Evolutionary conservation across 176 grass and related monocot species (phyloP), one percentile per base, ranked within the genome.

Genomic region (Poa annua): DNA sequence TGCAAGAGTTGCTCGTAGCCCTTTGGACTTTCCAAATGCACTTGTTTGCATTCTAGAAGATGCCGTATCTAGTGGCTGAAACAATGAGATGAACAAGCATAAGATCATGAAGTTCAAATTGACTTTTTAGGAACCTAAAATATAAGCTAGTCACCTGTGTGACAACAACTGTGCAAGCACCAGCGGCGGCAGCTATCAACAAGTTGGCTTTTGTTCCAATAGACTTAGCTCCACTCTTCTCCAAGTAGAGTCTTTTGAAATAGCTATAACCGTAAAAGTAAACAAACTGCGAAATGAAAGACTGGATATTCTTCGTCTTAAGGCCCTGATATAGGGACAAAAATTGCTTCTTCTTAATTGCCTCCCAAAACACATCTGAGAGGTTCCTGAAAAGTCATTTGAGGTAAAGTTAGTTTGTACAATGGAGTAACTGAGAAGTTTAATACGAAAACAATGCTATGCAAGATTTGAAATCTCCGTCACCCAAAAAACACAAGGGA

Each of bases 11-110:
- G 87, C 87, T 41, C 87, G 81, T 33, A 99, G 76, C 24, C 97
- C 93, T 77, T 94, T 99, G 29, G 93, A 94, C 88, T 99, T 99
- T 72, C 93, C 96, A 35, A 99, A 96, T 47, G 93, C 85, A 87
- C 93, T 94, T 66, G 97, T 99, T 93, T 99, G 97, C 97, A 99
- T 99, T 89, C 85, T 96, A 67, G 97, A 92, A 76, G 97, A 82
- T 83, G 93, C 93, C 35, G 91, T 99, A 84, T 99, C 96, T 50
- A 99, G 83, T 85, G 96, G 96, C 93, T 99, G 57, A 74, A 71
- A 84, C 35, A 22, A 75, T 76, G 34, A 16, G 29, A 79, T 16
- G 53, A 76, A 80, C 6, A 0, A 39, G 39, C 22, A 67, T 85
- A 66, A 85, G 78, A 76, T 86, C 6, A 87, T 2, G 69, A 11